Evolutionary conservation across 2,329 filamentous ascomycete genomes (phyloP).

Genomic region (Neopestalotiopsis sp.): DNA sequence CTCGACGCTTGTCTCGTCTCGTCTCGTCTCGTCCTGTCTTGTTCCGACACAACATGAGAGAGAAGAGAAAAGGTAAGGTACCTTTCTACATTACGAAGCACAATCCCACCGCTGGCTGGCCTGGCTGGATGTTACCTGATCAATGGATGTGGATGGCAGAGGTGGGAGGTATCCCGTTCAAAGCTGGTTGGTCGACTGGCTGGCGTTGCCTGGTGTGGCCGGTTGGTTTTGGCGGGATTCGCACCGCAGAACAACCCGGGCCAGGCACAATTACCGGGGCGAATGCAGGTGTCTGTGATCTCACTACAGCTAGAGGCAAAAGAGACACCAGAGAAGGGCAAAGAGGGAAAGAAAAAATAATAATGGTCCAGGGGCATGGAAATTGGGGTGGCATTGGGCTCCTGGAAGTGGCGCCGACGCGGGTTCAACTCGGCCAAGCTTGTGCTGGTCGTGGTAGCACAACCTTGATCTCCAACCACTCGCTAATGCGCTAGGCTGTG

Average conservation of each 20-base stretch:
- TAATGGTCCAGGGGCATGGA: slow-evolving; percentile 13
- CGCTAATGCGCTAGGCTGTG: slow-evolving; percentile 8
- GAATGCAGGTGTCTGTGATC: neutral
- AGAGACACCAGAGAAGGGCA: too few species aligned
- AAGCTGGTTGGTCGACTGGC: neutral
- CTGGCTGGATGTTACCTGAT: neutral
- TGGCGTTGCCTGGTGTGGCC: slow-evolving; percentile 2
- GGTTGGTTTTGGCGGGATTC: neutral
- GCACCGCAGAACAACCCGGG: neutral
- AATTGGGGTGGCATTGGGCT: slow-evolving; percentile 21
- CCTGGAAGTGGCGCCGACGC: slow-evolving; percentile 17
- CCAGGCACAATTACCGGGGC: neutral
- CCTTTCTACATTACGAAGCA: neutral
- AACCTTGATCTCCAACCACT: slow-evolving; percentile 18
- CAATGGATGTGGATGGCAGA: neutral
- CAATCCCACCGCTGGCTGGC: neutral
- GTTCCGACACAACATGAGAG: neutral
- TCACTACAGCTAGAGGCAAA: neutral
- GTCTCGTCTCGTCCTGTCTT: neutral
- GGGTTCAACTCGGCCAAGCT: slow-evolving; percentile 20
- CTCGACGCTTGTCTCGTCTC: neutral
- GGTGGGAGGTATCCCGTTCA: neutral
- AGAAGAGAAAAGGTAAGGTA: neutral
- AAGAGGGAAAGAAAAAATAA: neutral
- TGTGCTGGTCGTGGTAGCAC: slow-evolving; percentile 17